Percentiles rank a stretch among this genome's conserved stretches.
phyloP scores from a whole-genome alignment of 345 rosid genomes.

The Populus ilicifolia region DNA sequence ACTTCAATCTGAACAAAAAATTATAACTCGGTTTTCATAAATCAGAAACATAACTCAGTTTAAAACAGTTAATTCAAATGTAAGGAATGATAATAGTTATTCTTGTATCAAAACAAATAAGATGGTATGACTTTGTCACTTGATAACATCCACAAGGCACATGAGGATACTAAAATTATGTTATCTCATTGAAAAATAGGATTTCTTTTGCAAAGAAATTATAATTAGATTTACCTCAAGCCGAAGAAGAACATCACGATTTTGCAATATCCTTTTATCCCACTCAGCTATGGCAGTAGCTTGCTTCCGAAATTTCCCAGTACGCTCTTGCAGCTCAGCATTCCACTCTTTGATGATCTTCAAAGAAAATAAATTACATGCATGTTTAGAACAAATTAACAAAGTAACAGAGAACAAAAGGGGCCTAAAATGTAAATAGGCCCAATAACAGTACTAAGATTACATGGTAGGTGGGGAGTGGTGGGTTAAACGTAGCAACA shows the following conservation, averaged over 20 bases:
- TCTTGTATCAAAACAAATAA: background rate
- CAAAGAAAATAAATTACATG: slow-evolving; percentile 1
- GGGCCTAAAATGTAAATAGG: too few species aligned
- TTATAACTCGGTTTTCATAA: background rate
- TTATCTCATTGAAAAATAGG: slow-evolving; percentile 6
- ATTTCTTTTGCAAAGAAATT: background rate
- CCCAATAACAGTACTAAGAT: too few species aligned
- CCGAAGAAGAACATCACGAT: slow-evolving; percentile 92
- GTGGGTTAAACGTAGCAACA: too few species aligned
- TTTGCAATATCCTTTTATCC: slow-evolving; percentile 95
- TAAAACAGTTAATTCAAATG: background rate
- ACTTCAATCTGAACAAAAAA: slow-evolving; percentile 70
- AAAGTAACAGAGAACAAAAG: slow-evolving; percentile 5
- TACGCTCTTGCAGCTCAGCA: slow-evolving; percentile 84
- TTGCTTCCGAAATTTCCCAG: slow-evolving; percentile 85
- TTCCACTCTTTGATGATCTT: slow-evolving; percentile 98
- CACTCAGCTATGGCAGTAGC: slow-evolving; percentile 95
- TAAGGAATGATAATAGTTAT: background rate
- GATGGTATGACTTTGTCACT: background rate
- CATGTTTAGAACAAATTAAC: background rate
- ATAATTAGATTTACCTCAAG: slow-evolving; percentile 61
- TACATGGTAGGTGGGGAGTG: too few species aligned
- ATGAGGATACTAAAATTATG: background rate
- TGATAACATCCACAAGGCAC: slow-evolving; percentile 2
- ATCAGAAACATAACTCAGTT: background rate